Percentiles rank a stretch among this genome's conserved stretches.
Evolutionary conservation across 1,284 basidiomycete genomes (phyloP).

Genomic region (Sporisorium sorghi): DNA sequence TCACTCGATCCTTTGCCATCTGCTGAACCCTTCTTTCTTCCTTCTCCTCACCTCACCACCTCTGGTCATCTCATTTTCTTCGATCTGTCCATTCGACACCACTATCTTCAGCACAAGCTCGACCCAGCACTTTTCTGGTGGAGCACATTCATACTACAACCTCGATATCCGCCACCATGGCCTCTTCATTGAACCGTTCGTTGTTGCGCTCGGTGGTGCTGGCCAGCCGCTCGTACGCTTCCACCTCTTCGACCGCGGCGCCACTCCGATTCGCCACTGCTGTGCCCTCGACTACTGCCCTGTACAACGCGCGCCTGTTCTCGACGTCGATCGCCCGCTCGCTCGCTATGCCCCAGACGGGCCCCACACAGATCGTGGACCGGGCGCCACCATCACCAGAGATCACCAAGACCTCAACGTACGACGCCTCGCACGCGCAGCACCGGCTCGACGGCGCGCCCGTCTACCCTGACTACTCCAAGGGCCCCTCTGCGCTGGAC

Average conservation of each 20-base stretch:
- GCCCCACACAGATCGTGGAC: constrained; percentile 36
- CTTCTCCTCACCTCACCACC: constrained; percentile 12
- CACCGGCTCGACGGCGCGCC: constrained; percentile 25
- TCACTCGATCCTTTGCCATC: constrained; percentile 1
- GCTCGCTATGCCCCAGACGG: constrained; percentile 51
- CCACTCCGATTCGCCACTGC: constrained; percentile 39
- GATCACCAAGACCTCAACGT: constrained; percentile 39
- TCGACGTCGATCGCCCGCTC: constrained; percentile 42
- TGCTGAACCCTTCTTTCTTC: constrained; percentile 12
- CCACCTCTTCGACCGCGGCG: constrained; percentile 31
- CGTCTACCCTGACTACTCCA: constrained; percentile 70
- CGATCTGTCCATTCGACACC: neutral
- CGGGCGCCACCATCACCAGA: constrained; percentile 35
- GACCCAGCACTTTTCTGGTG: neutral
- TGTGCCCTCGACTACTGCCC: constrained; percentile 28
- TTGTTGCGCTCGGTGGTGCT: constrained; percentile 47
- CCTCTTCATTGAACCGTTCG: constrained; percentile 49
- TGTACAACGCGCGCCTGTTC: constrained; percentile 44
- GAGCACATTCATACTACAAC: neutral
- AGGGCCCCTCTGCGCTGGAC: constrained; percentile 78
- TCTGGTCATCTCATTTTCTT: constrained; percentile 13
- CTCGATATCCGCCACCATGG: constrained; percentile 20
- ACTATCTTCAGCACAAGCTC: neutral
- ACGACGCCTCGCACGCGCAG: constrained; percentile 37
- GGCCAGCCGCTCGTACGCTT: constrained; percentile 44